A percentile compares a stretch with the other conserved stretches of the same genome.
phyloP scores from a whole-genome alignment of 176 grass and related monocot genomes.

The Oryza meyeriana region DNA sequence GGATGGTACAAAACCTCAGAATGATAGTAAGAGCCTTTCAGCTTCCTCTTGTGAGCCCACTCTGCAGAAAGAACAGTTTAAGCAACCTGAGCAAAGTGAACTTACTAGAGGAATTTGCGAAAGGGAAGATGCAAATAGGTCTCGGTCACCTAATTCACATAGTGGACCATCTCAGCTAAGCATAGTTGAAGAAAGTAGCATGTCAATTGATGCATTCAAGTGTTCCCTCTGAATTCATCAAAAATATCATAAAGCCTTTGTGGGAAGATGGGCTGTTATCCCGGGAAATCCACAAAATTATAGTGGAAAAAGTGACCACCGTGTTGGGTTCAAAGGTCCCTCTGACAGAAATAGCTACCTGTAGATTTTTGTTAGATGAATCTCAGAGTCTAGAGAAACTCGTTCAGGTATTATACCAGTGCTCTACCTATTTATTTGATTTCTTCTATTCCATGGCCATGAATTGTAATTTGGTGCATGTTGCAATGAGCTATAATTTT shows the following conservation, averaged over 20 bases:
- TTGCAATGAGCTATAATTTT: background rate
- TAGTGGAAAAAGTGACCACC: constrained; percentile 35
- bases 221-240: constrained; percentile 39
- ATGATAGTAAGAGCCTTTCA: constrained; percentile 10
- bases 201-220: constrained; percentile 30
- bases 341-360: background rate
- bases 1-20: background rate
- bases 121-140: background rate
- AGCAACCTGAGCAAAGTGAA: constrained; percentile 1
- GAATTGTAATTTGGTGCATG: background rate
- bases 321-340: constrained; percentile 21
- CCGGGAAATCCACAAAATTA: constrained; percentile 33
- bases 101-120: background rate
- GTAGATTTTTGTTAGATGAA: constrained; percentile 29
- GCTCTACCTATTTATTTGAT: background rate
- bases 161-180: background rate
- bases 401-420: constrained; percentile 28
- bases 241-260: constrained; percentile 35
- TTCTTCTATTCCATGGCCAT: background rate
- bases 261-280: constrained; percentile 41
- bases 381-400: constrained; percentile 30
- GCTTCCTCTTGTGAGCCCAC: background rate
- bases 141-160: constrained; percentile 33
- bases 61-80: background rate
- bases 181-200: constrained; percentile 4